Evolutionary conservation across 306 rosid genomes (phyloP).

Genomic region (Citrullus amarus): DNA sequence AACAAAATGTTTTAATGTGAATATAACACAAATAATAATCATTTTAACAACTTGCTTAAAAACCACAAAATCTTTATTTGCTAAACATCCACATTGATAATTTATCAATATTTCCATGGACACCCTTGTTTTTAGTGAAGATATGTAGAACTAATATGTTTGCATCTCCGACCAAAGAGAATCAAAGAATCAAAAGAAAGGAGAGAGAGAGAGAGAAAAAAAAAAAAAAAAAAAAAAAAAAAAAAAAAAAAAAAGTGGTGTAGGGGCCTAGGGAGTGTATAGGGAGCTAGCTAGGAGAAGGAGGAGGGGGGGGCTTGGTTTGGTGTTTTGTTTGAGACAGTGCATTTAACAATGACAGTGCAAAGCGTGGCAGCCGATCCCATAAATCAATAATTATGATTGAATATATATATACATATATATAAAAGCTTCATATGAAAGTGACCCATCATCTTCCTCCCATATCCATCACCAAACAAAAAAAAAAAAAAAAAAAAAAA

Average conservation of each 20-base stretch:
- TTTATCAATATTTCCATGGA: no score
- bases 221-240: no score
- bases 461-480: not conserved
- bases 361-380: conserved; percentile 46
- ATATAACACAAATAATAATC: no score
- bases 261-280: not conserved
- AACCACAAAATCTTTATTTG: no score
- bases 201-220: no score
- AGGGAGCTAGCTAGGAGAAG: not conserved
- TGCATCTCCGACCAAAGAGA: not conserved
- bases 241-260: not conserved
- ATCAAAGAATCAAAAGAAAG: not conserved
- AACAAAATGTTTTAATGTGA: no score
- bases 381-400: conserved; percentile 31
- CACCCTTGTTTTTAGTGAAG: not conserved
- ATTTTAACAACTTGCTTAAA: no score
- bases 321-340: conserved; percentile 10
- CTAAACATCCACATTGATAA: no score
- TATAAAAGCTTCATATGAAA: conserved; percentile 3
- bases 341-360: conserved; percentile 35
- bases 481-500: not conserved
- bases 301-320: not conserved
- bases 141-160: not conserved
- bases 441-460: not conserved
- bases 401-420: not conserved